These are phyloP conservation scores for Magnusiomyces sp. DNA, from an alignment of 1,139 yeast species.

Conservation along the genomic window DNA sequence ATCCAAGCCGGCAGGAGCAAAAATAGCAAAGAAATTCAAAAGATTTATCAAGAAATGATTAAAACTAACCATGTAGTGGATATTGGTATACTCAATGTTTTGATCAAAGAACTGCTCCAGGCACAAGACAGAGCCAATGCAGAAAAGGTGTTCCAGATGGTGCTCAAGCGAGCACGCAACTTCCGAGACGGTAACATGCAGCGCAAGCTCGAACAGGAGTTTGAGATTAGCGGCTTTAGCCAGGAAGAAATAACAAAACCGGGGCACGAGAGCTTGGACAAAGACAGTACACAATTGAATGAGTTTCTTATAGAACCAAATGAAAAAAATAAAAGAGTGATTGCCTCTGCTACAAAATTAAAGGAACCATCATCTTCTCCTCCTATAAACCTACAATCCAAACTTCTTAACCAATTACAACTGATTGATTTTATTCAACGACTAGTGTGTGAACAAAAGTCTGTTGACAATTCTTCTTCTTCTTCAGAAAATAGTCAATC, in stretches of 20 bases:
- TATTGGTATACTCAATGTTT: constrained; percentile 15
- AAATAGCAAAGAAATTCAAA: constrained; percentile 15
- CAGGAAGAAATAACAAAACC: no score
- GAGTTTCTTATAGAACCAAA: not conserved
- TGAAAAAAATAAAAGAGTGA: not conserved
- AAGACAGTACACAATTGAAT: not conserved
- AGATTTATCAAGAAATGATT: constrained; percentile 13
- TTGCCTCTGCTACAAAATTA: no score
- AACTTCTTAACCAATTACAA: constrained; percentile 2
- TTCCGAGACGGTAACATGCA: not conserved
- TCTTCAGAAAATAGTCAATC: not conserved
- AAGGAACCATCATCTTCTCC: not conserved
- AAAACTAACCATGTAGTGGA: constrained; percentile 14
- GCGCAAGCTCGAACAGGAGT: no score
- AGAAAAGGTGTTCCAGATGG: constrained; percentile 10
- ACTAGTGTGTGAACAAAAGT: no score
- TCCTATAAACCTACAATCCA: not conserved
- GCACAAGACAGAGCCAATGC: constrained; percentile 15
- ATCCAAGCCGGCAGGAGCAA: constrained; percentile 14
- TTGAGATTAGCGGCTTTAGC: no score
- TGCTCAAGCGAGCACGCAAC: constrained; percentile 5
- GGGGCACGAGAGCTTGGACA: no score
- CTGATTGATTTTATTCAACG: constrained; percentile 11
- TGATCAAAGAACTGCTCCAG: constrained; percentile 14
- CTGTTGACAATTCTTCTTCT: constrained; percentile 2